Base-by-base conservation (phyloP, 129 eudicot genomes). In the Centrapalus pauciflorus region DNA sequence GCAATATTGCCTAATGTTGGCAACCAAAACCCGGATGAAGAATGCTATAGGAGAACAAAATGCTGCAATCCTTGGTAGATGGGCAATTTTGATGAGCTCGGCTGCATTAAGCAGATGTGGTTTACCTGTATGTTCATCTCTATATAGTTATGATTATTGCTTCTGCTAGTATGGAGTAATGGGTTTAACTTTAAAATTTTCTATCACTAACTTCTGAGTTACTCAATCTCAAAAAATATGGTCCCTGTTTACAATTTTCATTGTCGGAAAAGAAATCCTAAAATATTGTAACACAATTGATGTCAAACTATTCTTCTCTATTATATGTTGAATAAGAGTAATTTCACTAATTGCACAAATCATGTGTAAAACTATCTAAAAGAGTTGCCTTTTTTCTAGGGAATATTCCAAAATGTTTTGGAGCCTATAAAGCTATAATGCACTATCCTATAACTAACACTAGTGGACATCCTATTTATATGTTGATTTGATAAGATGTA, bases 41-140 rank as follows among this genome's bases (percentile, higher is more conserved):
- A 94, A 94, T 81, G 85, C 99, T 57, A 72, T 86, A 40, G 97
- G 99, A 49, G 96, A 94, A 75, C 66, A 48, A 54, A 80, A 74
- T 82, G 76, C 95, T 43, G 59, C 85, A 4, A 57, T 77, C 51
- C 79, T 89, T 57, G 68, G 86, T 69, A 72, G 85, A 67, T 86
- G 95, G 99, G 93, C 95, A 9, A 64, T 81, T 58, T 70, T 81
- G 77, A 84, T 94, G 93, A 82, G 69, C 55, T 82, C 87, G 55
- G 82, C 89, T 80, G 85, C 99, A 60, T 77, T 89, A 4, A 84
- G 79, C 84, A 82, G 89, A 86, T 82, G 90, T 58, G 97, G 99
- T 64, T 79, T 87, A 38, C 95, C 90, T 56, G 99, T 94, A 84
- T 77, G 99, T 83, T 70, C 56, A 35, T 23, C 45, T 75, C 55